Base-by-base conservation (phyloP, 306 rosid species). In the Astragalus membranaceus region DNA sequence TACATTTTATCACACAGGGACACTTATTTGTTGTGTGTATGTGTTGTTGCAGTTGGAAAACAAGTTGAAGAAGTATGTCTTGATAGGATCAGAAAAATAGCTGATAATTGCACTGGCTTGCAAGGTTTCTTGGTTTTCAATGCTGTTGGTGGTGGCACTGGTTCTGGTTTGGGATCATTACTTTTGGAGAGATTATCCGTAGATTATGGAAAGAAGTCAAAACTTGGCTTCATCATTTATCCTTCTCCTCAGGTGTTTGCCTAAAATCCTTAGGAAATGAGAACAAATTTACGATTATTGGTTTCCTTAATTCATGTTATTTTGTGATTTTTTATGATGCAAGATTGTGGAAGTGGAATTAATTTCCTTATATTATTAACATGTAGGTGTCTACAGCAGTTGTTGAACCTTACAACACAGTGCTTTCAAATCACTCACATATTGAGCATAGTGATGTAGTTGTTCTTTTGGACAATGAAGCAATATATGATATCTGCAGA, bases 131-230 rank as follows among this genome's bases (percentile, higher is more conserved):
- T 86, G 84, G 86, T 88, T 64, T 84, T 88, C 74, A 88, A 74
- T 75, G 95, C 95, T 55, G 95, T 82, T 76, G 91, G 91, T 80
- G 95, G 95, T 55, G 95, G 95, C 67, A 88, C 95, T 50, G 95
- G 95, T 48, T 88, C 95, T 74, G 95, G 95, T 61, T 75, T 88
- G 71, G 95, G 89, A 30, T 86, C 95, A 54, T 79, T 86, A 17
- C 89, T 88, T 78, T 62, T 88, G 73, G 95, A 88, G 54, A 84
- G 91, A 60, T 76, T 88, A 58, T 86, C 95, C 8, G 76, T 80
- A 9, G 95, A 88, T 72, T 86, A 88, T 48, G 95, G 91, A 14
- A 88, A 84, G 75, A 86, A 88, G 78, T 85, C 94, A 11, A 88
- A 85, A 79, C 90, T 88, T 71, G 89, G 91, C 70, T 88, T 88